A percentile compares a stretch with the other conserved stretches of the same genome.
Evolutionary conservation across 495 filamentous ascomycete genomes (phyloP).

Genomic region (Annulohypoxylon nitens): DNA sequence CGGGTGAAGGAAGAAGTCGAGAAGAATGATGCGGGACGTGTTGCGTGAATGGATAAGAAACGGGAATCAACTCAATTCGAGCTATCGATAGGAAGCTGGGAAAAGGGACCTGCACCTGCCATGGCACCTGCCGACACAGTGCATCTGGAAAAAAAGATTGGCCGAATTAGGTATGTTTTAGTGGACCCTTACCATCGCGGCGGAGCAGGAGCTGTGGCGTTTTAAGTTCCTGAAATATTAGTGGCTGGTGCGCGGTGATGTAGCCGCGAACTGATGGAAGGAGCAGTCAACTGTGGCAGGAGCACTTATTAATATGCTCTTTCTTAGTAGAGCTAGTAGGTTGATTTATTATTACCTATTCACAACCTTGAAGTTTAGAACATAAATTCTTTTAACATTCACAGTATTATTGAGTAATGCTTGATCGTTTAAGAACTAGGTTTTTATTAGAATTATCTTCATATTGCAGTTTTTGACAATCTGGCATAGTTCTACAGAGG

Average conservation of each 20-base stretch:
- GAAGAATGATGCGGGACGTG: constrained; percentile 20
- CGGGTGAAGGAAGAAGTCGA: constrained; percentile 21
- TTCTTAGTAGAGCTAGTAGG: background rate
- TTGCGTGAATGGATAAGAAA: constrained; percentile 16
- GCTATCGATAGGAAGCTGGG: constrained; percentile 27
- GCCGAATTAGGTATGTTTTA: constrained; percentile 18
- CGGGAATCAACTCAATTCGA: constrained; percentile 25
- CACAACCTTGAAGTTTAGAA: no score
- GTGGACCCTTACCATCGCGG: constrained; percentile 6
- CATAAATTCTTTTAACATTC: no score
- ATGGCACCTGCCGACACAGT: constrained; percentile 1
- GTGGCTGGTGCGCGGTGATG: background rate
- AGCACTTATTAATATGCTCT: no score
- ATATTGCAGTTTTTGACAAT: background rate
- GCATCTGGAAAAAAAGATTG: constrained; percentile 35
- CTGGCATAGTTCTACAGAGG: constrained; percentile 3
- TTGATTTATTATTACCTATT: background rate
- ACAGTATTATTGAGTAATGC: no score
- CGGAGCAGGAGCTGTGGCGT: constrained; percentile 3
- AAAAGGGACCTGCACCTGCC: constrained; percentile 1
- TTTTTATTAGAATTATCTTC: background rate
- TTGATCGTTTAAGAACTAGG: background rate
- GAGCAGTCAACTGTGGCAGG: background rate
- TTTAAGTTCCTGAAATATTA: background rate
- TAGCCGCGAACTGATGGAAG: no score